A percentile compares a stretch with the other conserved stretches of the same genome.
These are phyloP conservation scores for Blastomyces parvus DNA, from an alignment of 2,329 filamentous ascomycete species.

Conservation along the genomic window DNA sequence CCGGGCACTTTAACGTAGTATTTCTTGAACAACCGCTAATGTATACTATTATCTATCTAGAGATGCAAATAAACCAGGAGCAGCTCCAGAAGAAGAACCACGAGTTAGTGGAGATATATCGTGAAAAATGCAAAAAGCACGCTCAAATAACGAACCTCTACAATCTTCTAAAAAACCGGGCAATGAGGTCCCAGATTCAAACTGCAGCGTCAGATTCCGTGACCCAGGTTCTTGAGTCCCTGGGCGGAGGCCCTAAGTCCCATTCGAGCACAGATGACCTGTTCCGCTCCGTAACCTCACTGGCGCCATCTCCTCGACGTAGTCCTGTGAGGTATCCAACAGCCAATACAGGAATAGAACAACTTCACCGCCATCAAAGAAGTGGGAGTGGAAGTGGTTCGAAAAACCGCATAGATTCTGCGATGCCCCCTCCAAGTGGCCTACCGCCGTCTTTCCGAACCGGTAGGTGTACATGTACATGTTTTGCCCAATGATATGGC, in stretches of 20 bases:
- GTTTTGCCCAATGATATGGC: not conserved
- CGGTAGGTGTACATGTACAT: conserved; percentile 17
- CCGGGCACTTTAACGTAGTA: not conserved
- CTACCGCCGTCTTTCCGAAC: conserved; percentile 17
- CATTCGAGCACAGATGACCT: conserved; percentile 12
- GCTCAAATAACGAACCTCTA: conserved; percentile 57
- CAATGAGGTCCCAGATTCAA: conserved; percentile 46
- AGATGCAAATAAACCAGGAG: conserved; percentile 53
- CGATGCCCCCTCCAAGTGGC: conserved; percentile 27
- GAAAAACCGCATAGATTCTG: conserved; percentile 18
- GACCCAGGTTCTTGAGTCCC: conserved; percentile 37
- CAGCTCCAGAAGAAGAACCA: conserved; percentile 60
- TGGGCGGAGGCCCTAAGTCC: conserved; percentile 18
- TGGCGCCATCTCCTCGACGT: conserved; percentile 20
- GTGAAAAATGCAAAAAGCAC: conserved; percentile 61
- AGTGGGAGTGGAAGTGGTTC: conserved; percentile 32
- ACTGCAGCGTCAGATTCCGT: conserved; percentile 46
- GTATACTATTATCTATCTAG: conserved; percentile 24
- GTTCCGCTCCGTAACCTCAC: conserved; percentile 16
- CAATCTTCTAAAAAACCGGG: conserved; percentile 46
- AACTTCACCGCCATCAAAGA: conserved; percentile 31
- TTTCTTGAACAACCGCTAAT: not conserved
- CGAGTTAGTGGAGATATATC: conserved; percentile 56
- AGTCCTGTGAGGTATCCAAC: conserved; percentile 18
- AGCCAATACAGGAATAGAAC: conserved; percentile 26